Conservation (phyloP, 257 asterid genomes). For the Lycium ferocissimum region DNA sequence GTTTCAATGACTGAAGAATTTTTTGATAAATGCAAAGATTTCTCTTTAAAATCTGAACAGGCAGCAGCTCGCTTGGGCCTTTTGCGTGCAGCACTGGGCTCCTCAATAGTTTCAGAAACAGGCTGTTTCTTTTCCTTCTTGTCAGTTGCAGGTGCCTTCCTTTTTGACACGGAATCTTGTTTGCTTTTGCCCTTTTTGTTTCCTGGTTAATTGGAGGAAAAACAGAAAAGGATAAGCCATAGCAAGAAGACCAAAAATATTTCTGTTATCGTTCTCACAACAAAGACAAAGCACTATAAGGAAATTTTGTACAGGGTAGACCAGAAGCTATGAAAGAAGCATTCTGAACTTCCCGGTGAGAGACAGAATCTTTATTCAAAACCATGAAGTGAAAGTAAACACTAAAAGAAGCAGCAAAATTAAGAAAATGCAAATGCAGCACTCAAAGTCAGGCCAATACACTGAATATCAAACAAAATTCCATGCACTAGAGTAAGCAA, state of each 20-base stretch:
- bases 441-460: background rate
- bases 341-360: slow-evolving; percentile 14
- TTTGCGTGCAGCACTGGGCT: slow-evolving; percentile 53
- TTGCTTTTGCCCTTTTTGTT: slow-evolving; percentile 41
- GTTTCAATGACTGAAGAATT: slow-evolving; percentile 61
- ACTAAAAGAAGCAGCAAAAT: slow-evolving; percentile 19
- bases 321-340: slow-evolving; percentile 10
- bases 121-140: slow-evolving; percentile 57
- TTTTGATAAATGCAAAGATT: slow-evolving; percentile 49
- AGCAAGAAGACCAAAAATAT: slow-evolving; percentile 17
- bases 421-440: slow-evolving; percentile 26
- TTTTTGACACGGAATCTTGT: slow-evolving; percentile 44
- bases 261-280: background rate
- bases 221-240: background rate
- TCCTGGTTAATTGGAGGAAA: slow-evolving; percentile 39
- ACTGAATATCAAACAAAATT: slow-evolving; percentile 10
- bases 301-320: slow-evolving; percentile 14
- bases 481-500: background rate
- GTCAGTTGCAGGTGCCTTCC: slow-evolving; percentile 45
- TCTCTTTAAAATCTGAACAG: slow-evolving; percentile 77
- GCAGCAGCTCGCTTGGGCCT: slow-evolving; percentile 94
- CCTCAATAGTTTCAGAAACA: slow-evolving; percentile 47
- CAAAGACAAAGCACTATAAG: slow-evolving; percentile 6
- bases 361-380: background rate
- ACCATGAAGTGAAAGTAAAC: background rate